Evolutionary conservation across 768 basidiomycete species (phyloP).

Genomic region (Pleurotus tuoliensis): DNA sequence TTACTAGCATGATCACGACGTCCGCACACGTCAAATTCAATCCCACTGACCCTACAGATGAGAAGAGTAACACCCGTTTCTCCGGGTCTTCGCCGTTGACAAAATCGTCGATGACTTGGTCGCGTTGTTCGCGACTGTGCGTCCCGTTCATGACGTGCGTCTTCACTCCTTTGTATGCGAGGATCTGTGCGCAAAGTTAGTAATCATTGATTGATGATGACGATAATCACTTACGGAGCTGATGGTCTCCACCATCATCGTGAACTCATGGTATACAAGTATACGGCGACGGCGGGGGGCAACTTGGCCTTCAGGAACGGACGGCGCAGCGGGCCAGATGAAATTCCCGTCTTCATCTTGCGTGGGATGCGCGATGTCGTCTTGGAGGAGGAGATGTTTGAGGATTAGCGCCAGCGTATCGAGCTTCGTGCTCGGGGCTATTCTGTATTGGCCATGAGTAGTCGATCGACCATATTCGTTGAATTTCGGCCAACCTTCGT

Average conservation of each 20-base stretch:
- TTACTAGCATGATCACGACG: constrained; percentile 6
- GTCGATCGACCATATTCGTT: not conserved
- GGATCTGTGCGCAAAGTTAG: no score
- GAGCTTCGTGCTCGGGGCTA: not conserved
- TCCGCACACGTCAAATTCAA: constrained; percentile 1
- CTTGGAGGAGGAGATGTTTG: not conserved
- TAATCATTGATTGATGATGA: no score
- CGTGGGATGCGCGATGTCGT: not conserved
- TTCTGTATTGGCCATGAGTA: not conserved
- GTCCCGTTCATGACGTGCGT: not conserved
- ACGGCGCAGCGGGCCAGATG: not conserved
- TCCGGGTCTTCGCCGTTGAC: not conserved
- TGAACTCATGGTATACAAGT: no score
- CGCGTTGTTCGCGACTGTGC: not conserved
- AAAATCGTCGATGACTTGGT: not conserved
- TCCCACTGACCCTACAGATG: constrained; percentile 3
- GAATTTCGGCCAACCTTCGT: not conserved
- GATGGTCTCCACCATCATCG: no score
- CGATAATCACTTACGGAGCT: no score
- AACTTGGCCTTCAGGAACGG: not conserved
- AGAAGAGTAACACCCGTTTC: not conserved
- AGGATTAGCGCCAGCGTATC: not conserved
- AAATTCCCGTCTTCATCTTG: not conserved
- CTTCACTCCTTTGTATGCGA: not conserved
- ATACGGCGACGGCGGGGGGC: no score